phyloP scores from a whole-genome alignment of 2,329 filamentous ascomycete genomes.

The Colletotrichum graminicola region DNA sequence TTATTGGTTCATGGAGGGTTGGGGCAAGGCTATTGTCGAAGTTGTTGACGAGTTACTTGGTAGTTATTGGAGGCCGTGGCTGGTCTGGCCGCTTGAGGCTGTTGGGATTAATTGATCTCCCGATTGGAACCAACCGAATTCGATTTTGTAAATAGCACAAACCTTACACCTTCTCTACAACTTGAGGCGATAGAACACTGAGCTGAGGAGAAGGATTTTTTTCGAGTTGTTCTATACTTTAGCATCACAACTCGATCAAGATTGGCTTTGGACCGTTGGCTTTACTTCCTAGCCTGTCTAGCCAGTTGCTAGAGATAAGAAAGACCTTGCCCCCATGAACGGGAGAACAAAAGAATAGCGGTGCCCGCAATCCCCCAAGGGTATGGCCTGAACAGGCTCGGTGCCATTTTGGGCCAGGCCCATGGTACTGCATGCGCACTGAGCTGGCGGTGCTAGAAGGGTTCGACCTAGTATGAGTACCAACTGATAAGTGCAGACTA shows the following conservation, averaged over 20 bases:
- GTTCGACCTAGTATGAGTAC: not conserved
- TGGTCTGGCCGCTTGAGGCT: constrained; percentile 32
- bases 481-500: not conserved
- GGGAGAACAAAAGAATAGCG: constrained; percentile 57
- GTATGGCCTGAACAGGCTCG: constrained; percentile 50
- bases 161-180: not conserved
- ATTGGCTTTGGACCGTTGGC: not conserved
- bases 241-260: not conserved
- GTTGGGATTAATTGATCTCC: not conserved
- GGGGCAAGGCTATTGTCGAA: constrained; percentile 43
- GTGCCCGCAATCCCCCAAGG: constrained; percentile 60
- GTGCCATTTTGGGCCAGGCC: not conserved
- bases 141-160: not conserved
- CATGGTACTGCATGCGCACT: not conserved
- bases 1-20: constrained; percentile 43
- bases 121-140: not conserved
- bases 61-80: constrained; percentile 42
- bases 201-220: not conserved
- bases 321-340: constrained; percentile 53
- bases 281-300: not conserved
- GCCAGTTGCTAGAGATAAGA: constrained; percentile 55
- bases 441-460: not conserved
- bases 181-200: not conserved
- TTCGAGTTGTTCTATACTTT: not conserved
- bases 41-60: constrained; percentile 43